Conservation (phyloP, 2,329 filamentous ascomycete species). For the Macrophomina pseudophaseolina region DNA sequence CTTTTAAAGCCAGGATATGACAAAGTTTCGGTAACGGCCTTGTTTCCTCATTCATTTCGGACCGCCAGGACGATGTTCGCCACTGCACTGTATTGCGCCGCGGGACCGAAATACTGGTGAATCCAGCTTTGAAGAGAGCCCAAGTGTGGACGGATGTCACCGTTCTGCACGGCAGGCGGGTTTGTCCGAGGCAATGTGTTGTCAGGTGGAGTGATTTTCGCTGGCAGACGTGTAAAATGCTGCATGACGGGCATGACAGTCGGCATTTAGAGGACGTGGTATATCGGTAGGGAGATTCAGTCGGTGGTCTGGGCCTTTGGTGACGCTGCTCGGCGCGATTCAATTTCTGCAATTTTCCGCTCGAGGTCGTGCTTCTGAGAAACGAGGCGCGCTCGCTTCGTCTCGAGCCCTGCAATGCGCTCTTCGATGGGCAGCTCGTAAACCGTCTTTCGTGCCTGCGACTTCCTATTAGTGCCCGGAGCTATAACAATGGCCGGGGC, state of each 20-base stretch:
- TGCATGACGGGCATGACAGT: constrained; percentile 19
- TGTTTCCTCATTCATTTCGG: background rate
- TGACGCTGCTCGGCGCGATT: constrained; percentile 13
- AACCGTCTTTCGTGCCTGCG: constrained; percentile 12
- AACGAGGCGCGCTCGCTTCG: constrained; percentile 55
- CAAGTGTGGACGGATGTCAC: background rate
- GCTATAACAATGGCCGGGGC: background rate
- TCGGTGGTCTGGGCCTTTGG: constrained; percentile 7
- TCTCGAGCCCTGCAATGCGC: constrained; percentile 60
- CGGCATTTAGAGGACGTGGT: background rate
- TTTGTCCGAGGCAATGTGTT: background rate
- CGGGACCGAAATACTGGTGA: background rate
- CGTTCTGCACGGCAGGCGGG: background rate
- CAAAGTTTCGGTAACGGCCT: background rate
- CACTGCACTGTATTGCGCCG: background rate
- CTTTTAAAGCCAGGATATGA: no score
- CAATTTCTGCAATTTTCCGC: constrained; percentile 59
- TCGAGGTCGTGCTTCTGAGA: constrained; percentile 60
- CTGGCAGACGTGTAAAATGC: background rate
- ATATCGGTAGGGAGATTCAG: constrained; percentile 1
- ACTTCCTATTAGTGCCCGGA: background rate
- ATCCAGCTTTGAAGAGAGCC: background rate
- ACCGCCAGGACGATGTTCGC: background rate
- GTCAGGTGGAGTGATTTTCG: background rate
- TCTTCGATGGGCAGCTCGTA: constrained; percentile 47